Percentiles rank a stretch among this genome's conserved stretches.
These are phyloP conservation scores for Ogataea paraovalis DNA, from an alignment of 805 yeast genomes.

Conservation along the genomic window DNA sequence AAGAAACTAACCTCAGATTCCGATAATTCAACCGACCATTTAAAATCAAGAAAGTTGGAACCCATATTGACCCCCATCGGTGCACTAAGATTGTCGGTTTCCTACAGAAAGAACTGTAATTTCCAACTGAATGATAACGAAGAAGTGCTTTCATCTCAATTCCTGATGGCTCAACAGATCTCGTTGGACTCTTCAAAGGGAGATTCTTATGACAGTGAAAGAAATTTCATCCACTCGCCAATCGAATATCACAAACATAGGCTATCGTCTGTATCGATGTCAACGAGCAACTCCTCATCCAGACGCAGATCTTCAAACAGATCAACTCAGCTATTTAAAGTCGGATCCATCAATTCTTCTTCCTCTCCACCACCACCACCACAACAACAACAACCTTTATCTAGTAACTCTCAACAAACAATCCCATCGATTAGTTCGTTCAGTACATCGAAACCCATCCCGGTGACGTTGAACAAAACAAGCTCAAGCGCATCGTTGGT, in stretches of 20 bases:
- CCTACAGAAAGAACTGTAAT: slow-evolving; percentile 68
- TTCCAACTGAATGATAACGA: slow-evolving; percentile 69
- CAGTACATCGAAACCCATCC: slow-evolving; percentile 29
- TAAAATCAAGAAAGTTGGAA: slow-evolving; percentile 57
- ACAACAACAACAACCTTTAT: slow-evolving; percentile 14
- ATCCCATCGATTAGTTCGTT: slow-evolving; percentile 8
- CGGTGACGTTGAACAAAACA: slow-evolving; percentile 42
- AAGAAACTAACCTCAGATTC: slow-evolving; percentile 36
- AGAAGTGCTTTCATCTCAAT: slow-evolving; percentile 47
- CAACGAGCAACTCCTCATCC: slow-evolving; percentile 16
- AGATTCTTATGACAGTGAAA: slow-evolving; percentile 14
- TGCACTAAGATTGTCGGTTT: slow-evolving; percentile 65
- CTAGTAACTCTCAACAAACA: background rate
- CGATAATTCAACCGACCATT: slow-evolving; percentile 34
- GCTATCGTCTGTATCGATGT: slow-evolving; percentile 24
- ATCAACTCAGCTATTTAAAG: slow-evolving; percentile 56
- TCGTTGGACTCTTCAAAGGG: slow-evolving; percentile 10
- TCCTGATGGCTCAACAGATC: slow-evolving; percentile 14
- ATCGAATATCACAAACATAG: slow-evolving; percentile 16
- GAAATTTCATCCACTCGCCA: slow-evolving; percentile 13
- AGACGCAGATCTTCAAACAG: slow-evolving; percentile 31
- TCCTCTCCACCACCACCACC: slow-evolving; percentile 29
- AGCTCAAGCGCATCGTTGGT: slow-evolving; percentile 52
- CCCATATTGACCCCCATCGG: slow-evolving; percentile 80
- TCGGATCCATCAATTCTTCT: slow-evolving; percentile 49